Base-by-base conservation (phyloP, 2,329 filamentous ascomycete genomes). In the Ceratocystis diversiconidia region DNA sequence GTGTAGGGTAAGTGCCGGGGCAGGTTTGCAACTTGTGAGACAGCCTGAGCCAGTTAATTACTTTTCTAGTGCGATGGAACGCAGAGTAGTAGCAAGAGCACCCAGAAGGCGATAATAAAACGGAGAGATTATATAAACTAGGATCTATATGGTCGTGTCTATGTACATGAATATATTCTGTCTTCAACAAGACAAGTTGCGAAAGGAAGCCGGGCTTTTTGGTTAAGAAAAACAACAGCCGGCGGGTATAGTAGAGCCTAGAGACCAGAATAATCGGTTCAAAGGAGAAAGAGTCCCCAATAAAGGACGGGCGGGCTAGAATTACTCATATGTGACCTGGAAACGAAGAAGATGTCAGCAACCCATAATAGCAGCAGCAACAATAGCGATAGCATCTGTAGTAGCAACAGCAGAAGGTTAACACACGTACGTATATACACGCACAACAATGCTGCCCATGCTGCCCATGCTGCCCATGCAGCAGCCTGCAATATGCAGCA, bases 81-180 rank as follows among this genome's bases (percentile, higher is more conserved):
- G 22, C 12, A 25, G 50, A 12, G 50, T 8, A 15, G 22, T 6
- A 15, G 15, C 7, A 15, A 55, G 22, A 12, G 19, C 19, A 36
- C 8, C 3, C 1, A 6, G 22, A 57, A n/a, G 3, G 28, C 22
- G 7, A 57, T 10, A 30, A 57, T n/a, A 57, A 15, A n/a, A 28
- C 17, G 30, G 22, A 17, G 22, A 15, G 22, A 15, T n/a, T 57
- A 2, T 57, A 57, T 57, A 30, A 28, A 36, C 15, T 10, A 22
- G 43, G 25, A 50, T 63, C 30, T 36, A 28, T 50, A 63, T n/a
- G 8, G 41, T 12, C 61, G 28, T 63, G 46, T 50, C 43, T 63
- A 62, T 62, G 36, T 62, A 62, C 10, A 36, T 30, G 43, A 48
- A 62, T 30, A 32, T 63, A 50, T 63, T 55, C 19, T 22, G 50